A percentile compares a stretch with the other conserved stretches of the same genome.
Evolutionary conservation across 202 grass and related monocot genomes (phyloP).

Genomic region (Digitaria exilis): DNA sequence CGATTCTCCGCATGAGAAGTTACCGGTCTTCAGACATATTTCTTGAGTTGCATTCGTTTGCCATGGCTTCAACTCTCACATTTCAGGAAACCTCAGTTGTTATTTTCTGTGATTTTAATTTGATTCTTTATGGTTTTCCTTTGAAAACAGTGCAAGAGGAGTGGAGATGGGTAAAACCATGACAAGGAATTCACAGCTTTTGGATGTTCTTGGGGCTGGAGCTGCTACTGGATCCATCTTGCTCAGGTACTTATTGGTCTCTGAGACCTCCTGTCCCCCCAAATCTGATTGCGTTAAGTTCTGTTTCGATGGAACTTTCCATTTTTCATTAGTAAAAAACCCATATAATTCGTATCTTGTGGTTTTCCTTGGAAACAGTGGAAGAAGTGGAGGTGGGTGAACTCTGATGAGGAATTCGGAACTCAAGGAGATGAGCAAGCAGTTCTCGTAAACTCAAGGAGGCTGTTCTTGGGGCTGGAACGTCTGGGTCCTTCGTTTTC

Average conservation of each 20-base stretch:
- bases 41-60: neutral
- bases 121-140: neutral
- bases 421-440: no score
- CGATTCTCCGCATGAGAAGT: neutral
- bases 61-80: neutral
- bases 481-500: neutral
- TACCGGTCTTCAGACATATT: neutral
- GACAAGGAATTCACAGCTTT: neutral
- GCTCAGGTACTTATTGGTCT: constrained; percentile 12
- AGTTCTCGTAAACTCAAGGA: no score
- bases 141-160: constrained; percentile 17
- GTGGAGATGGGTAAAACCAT: constrained; percentile 10
- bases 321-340: neutral
- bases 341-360: neutral
- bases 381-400: constrained; percentile 18
- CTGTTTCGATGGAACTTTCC: neutral
- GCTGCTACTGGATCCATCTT: neutral
- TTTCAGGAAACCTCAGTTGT: neutral
- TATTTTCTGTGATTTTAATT: neutral
- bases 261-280: neutral
- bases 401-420: neutral
- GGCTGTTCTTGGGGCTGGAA: neutral
- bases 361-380: neutral
- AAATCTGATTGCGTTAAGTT: neutral
- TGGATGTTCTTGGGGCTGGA: neutral